Evolutionary conservation across 345 rosid species (phyloP).

Genomic region (Noccaea bulbosa): DNA sequence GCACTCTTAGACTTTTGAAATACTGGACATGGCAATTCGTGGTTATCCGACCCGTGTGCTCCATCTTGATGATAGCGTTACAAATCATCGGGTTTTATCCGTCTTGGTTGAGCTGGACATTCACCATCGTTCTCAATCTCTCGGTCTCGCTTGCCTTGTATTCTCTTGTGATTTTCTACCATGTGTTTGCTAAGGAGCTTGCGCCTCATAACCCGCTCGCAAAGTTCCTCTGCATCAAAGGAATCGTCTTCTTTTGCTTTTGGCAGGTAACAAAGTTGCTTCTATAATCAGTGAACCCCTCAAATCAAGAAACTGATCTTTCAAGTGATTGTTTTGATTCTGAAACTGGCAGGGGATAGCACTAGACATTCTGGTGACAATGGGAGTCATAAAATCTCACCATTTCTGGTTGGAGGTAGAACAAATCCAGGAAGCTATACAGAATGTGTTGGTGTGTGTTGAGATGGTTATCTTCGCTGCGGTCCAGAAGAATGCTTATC

Average conservation of each 20-base stretch:
- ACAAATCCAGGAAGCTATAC: conserved; percentile 88
- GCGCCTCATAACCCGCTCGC: conserved; percentile 94
- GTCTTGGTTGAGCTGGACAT: conserved; percentile 94
- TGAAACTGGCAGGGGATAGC: conserved; percentile 66
- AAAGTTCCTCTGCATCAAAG: conserved; percentile 97
- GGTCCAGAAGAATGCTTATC: conserved; percentile 83
- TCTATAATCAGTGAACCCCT: conserved; percentile 5
- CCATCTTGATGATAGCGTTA: conserved; percentile 75
- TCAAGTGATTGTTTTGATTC: not conserved
- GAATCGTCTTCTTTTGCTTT: conserved; percentile 96
- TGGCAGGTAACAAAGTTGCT: conserved; percentile 99
- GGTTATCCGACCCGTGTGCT: conserved; percentile 78
- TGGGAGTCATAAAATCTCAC: conserved; percentile 73
- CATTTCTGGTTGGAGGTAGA: conserved; percentile 96
- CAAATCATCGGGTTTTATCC: conserved; percentile 76
- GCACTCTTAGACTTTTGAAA: conserved; percentile 70
- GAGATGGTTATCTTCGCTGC: conserved; percentile 96
- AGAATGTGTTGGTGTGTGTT: conserved; percentile 74
- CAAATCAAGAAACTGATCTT: not conserved
- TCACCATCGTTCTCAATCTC: conserved; percentile 79
- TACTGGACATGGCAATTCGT: conserved; percentile 99
- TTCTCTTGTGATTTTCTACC: conserved; percentile 85
- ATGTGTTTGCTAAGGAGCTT: conserved; percentile 91
- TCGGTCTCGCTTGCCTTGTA: conserved; percentile 93
- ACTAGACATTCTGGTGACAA: conserved; percentile 66